Evolutionary conservation across 768 basidiomycete species (phyloP), one percentile per base, ranked within the genome.

Genomic region (Amanita polypyramis): DNA sequence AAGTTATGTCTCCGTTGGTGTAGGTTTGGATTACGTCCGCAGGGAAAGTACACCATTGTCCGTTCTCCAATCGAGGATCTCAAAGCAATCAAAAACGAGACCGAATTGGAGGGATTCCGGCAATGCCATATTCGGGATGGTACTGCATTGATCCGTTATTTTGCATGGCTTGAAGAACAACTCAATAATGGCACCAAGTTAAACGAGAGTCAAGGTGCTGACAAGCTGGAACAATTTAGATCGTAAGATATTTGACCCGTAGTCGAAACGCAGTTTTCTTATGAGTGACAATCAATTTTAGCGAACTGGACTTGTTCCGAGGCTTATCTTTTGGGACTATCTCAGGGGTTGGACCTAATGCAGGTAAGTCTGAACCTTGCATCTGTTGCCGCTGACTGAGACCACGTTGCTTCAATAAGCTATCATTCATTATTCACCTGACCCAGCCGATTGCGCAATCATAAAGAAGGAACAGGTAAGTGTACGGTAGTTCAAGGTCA

Each of bases 241-340:
- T 79, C 79, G 91, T 90, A 57, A 58, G 86, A n/a, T 40, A 43
- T 44, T 38, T 2, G 14, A 45, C 7, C 44, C 19, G 30, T 45
- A 47, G 52, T 39, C 53, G 29, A 9, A 20, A 35, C 23, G 21
- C 36, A 34, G 10, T 8, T 15, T 14, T 15, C 17, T 21, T 51
- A 21, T 19, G 25, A n/a, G 6, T 23, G n/a, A 29, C 37, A 2
- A 9, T 23, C 6, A 5, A 12, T n/a, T 27, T 27, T 49, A 93
- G 91, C 7, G 80, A 92, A 59, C 72, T 87, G 19, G 76, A 78
- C 23, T 58, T 81, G 42, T 99, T 90, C 74, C 80, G 76, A 54
- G 95, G 95, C 0, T 66, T 94, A 11, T 94, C 91, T 2, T 99
- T 99, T 62, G 64, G 76, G 0, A 96, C 96, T 0, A 98, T 99